phyloP scores from a whole-genome alignment of 805 yeast species.

The Wickerhamiella hasegawae region DNA sequence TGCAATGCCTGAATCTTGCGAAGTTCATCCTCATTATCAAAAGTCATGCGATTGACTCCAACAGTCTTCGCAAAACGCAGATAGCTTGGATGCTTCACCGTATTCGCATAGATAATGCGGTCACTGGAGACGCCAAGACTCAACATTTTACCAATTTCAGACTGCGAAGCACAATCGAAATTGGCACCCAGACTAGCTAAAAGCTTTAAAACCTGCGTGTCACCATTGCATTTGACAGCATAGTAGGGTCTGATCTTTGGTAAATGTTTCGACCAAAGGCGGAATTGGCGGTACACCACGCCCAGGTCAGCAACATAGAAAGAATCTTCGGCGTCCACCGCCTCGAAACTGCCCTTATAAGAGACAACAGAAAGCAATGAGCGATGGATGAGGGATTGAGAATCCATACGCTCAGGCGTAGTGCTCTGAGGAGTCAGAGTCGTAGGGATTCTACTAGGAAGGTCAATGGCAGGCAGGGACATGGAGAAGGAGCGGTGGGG shows the following conservation, averaged over 20 bases:
- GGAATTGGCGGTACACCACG: constrained; percentile 42
- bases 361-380: constrained; percentile 1
- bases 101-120: constrained; percentile 79
- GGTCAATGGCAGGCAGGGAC: constrained; percentile 1
- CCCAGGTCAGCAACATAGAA: constrained; percentile 81
- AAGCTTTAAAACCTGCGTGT: constrained; percentile 37
- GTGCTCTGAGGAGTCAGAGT: not conserved
- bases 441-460: not conserved
- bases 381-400: constrained; percentile 2
- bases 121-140: constrained; percentile 44
- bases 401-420: not conserved
- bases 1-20: constrained; percentile 51
- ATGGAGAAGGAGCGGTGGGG: not conserved
- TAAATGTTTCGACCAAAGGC: constrained; percentile 46
- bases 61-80: constrained; percentile 48
- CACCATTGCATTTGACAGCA: constrained; percentile 90
- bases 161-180: constrained; percentile 87
- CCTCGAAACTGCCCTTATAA: not conserved
- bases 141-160: constrained; percentile 59
- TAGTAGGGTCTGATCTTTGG: constrained; percentile 77
- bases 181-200: constrained; percentile 51
- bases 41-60: constrained; percentile 60
- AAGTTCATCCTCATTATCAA: constrained; percentile 78
- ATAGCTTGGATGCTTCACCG: constrained; percentile 79
- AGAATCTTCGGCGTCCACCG: constrained; percentile 40